These are phyloP conservation scores for Mortierella sp. DNA, from an alignment of 371 early-diverging fungal species.

Conservation along the genomic window DNA sequence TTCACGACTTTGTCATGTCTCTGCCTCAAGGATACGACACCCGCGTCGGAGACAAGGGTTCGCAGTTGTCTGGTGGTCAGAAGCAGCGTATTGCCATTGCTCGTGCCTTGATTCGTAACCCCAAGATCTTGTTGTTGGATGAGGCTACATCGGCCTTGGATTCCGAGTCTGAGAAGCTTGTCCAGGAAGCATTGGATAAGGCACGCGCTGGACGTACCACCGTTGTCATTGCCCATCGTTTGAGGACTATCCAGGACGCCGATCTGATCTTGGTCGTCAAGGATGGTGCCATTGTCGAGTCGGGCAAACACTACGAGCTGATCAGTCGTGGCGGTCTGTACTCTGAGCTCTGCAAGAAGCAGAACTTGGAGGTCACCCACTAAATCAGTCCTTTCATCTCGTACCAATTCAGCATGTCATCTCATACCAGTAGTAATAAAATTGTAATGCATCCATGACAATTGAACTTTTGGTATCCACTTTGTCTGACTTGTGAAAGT, in stretches of 20 bases:
- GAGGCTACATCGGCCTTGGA: slow-evolving; percentile 97
- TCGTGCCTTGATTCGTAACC: slow-evolving; percentile 82
- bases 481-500: no score
- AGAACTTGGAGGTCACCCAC: slow-evolving; percentile 52
- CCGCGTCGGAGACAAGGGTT: slow-evolving; percentile 83
- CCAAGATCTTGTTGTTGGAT: slow-evolving; percentile 89
- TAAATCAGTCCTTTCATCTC: no score
- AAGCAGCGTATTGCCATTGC: slow-evolving; percentile 83
- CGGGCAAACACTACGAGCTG: slow-evolving; percentile 83
- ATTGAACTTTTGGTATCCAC: no score
- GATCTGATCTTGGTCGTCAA: slow-evolving; percentile 83
- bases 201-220: slow-evolving; percentile 77
- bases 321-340: slow-evolving; percentile 56
- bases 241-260: slow-evolving; percentile 80
- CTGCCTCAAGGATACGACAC: slow-evolving; percentile 86
- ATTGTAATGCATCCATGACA: no score
- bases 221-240: slow-evolving; percentile 77
- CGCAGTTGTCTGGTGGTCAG: slow-evolving; percentile 90
- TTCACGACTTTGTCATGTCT: slow-evolving; percentile 76
- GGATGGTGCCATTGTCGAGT: slow-evolving; percentile 81
- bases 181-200: slow-evolving; percentile 87
- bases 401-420: no score
- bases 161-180: slow-evolving; percentile 89
- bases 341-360: slow-evolving; percentile 55
- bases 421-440: no score